Percentiles rank a stretch among this genome's conserved stretches.
phyloP scores from a whole-genome alignment of 1,284 basidiomycete genomes.

The Termitomyces sp. region DNA sequence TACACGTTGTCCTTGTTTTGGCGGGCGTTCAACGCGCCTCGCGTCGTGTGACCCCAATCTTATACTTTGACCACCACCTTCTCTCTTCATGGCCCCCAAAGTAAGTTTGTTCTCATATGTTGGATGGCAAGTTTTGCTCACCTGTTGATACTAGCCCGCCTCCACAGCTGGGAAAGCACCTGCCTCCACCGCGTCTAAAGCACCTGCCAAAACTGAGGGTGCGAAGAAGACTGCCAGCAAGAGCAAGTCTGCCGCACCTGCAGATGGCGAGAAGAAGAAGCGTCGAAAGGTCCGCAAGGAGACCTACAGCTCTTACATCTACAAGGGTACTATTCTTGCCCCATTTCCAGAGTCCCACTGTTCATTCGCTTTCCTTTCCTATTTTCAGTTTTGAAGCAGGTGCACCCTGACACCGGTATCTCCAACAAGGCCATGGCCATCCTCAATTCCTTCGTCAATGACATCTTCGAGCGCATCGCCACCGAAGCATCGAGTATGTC shows the following conservation, averaged over 20 bases:
- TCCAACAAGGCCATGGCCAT: slow-evolving; percentile 97
- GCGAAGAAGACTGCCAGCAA: slow-evolving; percentile 77
- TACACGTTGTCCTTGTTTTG: slow-evolving; percentile 13
- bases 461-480: slow-evolving; percentile 92
- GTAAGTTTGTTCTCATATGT: background rate
- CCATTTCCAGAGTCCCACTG: slow-evolving; percentile 1
- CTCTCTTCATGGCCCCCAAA: slow-evolving; percentile 38
- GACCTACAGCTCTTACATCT: slow-evolving; percentile 92
- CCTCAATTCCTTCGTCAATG: slow-evolving; percentile 89
- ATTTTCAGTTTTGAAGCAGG: slow-evolving; percentile 75
- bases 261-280: slow-evolving; percentile 81
- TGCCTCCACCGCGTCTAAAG: slow-evolving; percentile 70
- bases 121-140: background rate
- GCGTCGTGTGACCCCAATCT: slow-evolving; percentile 9
- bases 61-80: slow-evolving; percentile 14
- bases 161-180: slow-evolving; percentile 81
- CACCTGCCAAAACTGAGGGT: slow-evolving; percentile 69
- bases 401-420: slow-evolving; percentile 96
- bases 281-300: slow-evolving; percentile 85
- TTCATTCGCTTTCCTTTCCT: background rate
- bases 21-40: slow-evolving; percentile 18
- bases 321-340: slow-evolving; percentile 61
- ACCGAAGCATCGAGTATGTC: slow-evolving; percentile 77
- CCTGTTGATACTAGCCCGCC: slow-evolving; percentile 32
- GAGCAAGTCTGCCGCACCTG: slow-evolving; percentile 58